These are phyloP conservation scores for Novymonas esmeraldas DNA, from an alignment of 208 protist species.

Conservation along the genomic window DNA sequence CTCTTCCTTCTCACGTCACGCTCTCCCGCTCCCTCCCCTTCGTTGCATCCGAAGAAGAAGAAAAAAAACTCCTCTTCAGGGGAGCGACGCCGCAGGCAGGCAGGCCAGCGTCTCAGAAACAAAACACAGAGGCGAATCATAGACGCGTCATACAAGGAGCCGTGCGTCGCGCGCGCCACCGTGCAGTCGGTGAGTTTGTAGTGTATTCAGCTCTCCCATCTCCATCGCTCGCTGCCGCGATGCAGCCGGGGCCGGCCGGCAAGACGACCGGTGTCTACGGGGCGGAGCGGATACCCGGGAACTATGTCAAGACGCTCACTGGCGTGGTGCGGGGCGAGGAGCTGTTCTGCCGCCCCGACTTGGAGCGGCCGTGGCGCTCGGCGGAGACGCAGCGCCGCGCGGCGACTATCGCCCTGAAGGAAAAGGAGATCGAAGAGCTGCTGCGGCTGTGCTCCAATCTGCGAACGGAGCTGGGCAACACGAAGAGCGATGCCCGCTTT, in stretches of 20 bases:
- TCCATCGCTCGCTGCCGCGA: background rate
- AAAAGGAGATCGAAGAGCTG: slow-evolving; percentile 90
- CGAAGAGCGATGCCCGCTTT: slow-evolving; percentile 66
- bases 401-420: slow-evolving; percentile 66
- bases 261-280: slow-evolving; percentile 78
- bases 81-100: no score
- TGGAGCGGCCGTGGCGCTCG: slow-evolving; percentile 88
- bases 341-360: slow-evolving; percentile 84
- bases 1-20: no score
- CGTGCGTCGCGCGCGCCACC: no score
- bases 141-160: no score
- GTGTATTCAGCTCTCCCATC: background rate
- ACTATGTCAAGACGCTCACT: slow-evolving; percentile 74
- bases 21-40: no score
- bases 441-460: slow-evolving; percentile 78
- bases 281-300: slow-evolving; percentile 63
- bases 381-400: slow-evolving; percentile 48
- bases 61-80: no score
- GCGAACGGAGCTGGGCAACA: slow-evolving; percentile 82
- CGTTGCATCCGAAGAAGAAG: no score
- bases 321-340: slow-evolving; percentile 83
- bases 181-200: no score
- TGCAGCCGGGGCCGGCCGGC: slow-evolving; percentile 9
- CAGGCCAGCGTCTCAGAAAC: no score
- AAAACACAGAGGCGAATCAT: no score